Evolutionary conservation across 1,284 basidiomycete genomes (phyloP), one percentile per base, ranked within the genome.

Genomic region (Anthracocystis walkeri): DNA sequence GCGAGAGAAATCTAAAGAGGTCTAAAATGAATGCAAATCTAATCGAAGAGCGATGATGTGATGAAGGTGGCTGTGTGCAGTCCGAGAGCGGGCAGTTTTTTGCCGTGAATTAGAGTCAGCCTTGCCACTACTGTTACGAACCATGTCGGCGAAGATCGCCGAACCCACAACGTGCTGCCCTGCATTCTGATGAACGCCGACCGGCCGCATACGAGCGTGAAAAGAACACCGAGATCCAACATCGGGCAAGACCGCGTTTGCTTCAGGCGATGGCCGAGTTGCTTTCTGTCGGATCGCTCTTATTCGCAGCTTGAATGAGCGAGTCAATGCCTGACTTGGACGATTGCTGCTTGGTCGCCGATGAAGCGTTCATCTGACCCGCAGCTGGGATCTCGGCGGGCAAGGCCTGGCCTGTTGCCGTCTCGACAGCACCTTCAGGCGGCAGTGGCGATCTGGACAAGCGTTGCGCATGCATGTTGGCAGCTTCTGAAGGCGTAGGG

Each of bases 261-360:
- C 21, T 12, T 58, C 41, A 75, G 56, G 72, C 72, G 23, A 69
- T 65, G 20, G 66, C 66, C 41, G 65, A 69, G n/a, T 42, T 62
- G 38, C 50, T 59, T 21, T 69, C 63, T 29, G 62, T 69, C 21
- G 66, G 72, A 38, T 75, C 72, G 21, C 49, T 53, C 7, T 57
- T 33, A 23, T 60, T 62, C 0, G 66, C 59, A 27, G 65, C 48
- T 42, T 75, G 72, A 38, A 75, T 21, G 33, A 75, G 46, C 58
- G 72, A 75, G 25, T 75, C 72, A 29, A 58, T 53, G 14, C 72
- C 72, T 1, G 66, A 38, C 65, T 53, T 69, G 38, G 72, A 59
- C 7, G 53, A 59, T 49, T 75, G 72, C 63, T 75, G 72, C 48
- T 69, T 75, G 29, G 65, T 63, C 29, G 72, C 72, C 31, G 72